These are phyloP conservation scores for Fusarium papillatum DNA, from an alignment of 2,329 filamentous ascomycete genomes.

Conservation along the genomic window DNA sequence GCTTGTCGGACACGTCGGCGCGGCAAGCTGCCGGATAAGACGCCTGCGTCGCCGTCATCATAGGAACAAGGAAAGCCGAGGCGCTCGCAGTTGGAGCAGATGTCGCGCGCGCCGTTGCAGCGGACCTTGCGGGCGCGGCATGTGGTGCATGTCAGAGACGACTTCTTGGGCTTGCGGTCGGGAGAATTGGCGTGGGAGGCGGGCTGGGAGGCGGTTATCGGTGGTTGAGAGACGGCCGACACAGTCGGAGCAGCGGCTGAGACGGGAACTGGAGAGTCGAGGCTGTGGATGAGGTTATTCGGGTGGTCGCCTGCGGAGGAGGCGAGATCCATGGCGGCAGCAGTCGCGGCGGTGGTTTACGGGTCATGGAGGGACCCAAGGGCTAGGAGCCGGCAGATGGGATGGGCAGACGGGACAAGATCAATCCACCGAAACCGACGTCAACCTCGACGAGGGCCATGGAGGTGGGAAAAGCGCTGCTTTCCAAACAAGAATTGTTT, in stretches of 20 bases:
- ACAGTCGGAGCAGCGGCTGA: conserved; percentile 13
- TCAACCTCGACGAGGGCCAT: conserved; percentile 33
- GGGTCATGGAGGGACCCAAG: conserved; percentile 41
- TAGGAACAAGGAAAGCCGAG: conserved; percentile 71
- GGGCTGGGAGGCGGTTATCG: conserved; percentile 35
- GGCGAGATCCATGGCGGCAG: conserved; percentile 47
- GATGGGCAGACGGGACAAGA: conserved; percentile 24
- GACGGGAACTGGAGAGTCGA: conserved; percentile 41
- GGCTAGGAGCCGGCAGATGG: conserved; percentile 34
- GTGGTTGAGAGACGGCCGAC: conserved; percentile 27
- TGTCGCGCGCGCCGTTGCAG: conserved; percentile 66
- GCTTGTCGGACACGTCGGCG: conserved; percentile 68
- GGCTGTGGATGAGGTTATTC: conserved; percentile 43
- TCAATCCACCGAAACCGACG: conserved; percentile 34
- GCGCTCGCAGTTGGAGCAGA: conserved; percentile 71
- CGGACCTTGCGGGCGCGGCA: conserved; percentile 70
- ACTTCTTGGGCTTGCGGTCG: conserved; percentile 55
- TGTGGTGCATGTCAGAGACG: conserved; percentile 65
- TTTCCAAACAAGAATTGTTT: conserved; percentile 15
- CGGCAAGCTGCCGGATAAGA: conserved; percentile 60
- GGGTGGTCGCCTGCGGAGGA: conserved; percentile 43
- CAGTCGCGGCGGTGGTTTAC: conserved; percentile 32
- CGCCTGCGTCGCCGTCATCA: conserved; percentile 59
- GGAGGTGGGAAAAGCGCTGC: conserved; percentile 11
- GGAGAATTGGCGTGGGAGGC: conserved; percentile 45